Base-by-base conservation (phyloP, 108 stramenopile species). In the Mayamaea pseudoterrestris region DNA sequence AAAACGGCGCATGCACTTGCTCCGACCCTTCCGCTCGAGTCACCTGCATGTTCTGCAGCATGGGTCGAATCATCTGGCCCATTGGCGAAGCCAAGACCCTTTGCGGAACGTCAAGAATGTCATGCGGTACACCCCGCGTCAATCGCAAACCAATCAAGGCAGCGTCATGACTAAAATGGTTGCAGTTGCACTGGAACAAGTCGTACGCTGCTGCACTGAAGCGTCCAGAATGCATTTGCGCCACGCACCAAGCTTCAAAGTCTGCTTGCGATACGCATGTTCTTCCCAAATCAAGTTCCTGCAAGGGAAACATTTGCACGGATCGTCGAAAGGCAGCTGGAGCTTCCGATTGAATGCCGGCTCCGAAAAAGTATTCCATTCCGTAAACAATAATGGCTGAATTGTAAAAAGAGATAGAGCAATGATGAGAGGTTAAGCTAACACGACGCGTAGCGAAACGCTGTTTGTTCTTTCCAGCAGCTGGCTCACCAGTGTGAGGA, bases 31-130 rank as follows among this genome's bases (percentile, higher is more conserved):
- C 46, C 24, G 30, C 54, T 2, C 8, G 11, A 20, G 40, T 61
- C 9, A 78, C 34, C 48, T 80, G 78, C 78, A 79, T 79, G 14
- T 78, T 43, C 44, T 81, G 68, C 50, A 81, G 43, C 47, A 81
- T 71, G n/a, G 84, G 84, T 30, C 80, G 57, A 5, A 87, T 30
- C 63, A 79, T 48, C 49, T 63, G 66, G n/a, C 84, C 84, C 74
- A 81, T 72, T 31, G 84, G 84, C 24, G 63, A 61, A 2, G 66
- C 48, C 24, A 87, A 46, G 41, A 87, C 73, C 28, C 60, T 59
- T 26, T 52, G 35, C 7, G 85, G 85, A 5, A 82, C 73, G 8
- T 77, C 57, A 39, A 80, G 47, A 50, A 87, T 79, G 73, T 70
- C 74, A 12, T 65, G 58, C 2, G 80, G 80, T 9, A 87, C 67